Evolutionary conservation across 2,329 filamentous ascomycete species (phyloP).

Genomic region (Herpotrichia juniperi): DNA sequence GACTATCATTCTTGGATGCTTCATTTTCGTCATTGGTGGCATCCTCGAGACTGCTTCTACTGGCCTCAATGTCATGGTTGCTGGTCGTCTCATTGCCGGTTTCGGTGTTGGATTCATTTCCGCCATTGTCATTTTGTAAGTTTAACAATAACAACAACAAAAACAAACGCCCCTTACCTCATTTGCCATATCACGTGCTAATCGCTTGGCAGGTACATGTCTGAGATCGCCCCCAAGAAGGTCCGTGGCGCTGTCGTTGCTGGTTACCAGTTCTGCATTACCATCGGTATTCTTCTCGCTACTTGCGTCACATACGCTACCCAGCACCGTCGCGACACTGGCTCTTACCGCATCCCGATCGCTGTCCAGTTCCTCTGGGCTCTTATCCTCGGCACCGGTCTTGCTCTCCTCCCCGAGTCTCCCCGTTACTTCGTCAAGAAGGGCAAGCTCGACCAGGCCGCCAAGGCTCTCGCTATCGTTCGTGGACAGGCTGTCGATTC

Average conservation of each 20-base stretch:
- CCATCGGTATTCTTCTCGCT: constrained; percentile 77
- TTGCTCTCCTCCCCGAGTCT: constrained; percentile 81
- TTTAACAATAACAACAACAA: no score
- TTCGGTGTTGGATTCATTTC: constrained; percentile 76
- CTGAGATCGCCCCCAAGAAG: constrained; percentile 73
- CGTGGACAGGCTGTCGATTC: constrained; percentile 78
- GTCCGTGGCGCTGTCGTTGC: constrained; percentile 80
- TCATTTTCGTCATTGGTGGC: constrained; percentile 65
- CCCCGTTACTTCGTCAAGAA: constrained; percentile 88
- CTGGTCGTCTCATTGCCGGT: constrained; percentile 76
- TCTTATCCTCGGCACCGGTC: constrained; percentile 73
- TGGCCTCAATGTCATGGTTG: constrained; percentile 68
- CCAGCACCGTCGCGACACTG: constrained; percentile 66
- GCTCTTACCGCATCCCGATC: constrained; percentile 79
- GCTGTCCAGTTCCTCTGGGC: constrained; percentile 83
- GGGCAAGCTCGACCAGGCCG: constrained; percentile 70
- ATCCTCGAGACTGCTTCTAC: constrained; percentile 66
- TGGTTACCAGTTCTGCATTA: constrained; percentile 85
- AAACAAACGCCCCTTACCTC: neutral
- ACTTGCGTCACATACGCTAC: constrained; percentile 78
- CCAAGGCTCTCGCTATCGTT: constrained; percentile 68
- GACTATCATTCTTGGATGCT: constrained; percentile 66
- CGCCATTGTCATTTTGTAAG: constrained; percentile 61
- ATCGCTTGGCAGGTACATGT: constrained; percentile 70
- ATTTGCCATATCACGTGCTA: constrained; percentile 7